Evolutionary conservation across 1,284 basidiomycete genomes (phyloP).

Genomic region (Sporisorium iseilematis-ciliati): DNA sequence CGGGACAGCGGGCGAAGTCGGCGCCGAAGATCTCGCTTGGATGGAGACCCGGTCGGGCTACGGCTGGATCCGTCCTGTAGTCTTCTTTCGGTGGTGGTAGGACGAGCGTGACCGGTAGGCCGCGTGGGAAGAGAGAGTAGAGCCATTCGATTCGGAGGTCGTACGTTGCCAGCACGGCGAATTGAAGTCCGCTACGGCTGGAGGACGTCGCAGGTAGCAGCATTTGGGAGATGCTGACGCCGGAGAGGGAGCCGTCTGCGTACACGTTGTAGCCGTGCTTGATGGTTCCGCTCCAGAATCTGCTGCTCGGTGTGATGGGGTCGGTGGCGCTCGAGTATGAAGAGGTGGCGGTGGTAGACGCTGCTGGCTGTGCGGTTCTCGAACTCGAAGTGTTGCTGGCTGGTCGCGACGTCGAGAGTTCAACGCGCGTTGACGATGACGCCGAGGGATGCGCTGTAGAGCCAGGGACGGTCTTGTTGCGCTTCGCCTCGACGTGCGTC

Average conservation of each 20-base stretch:
- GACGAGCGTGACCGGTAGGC: slow-evolving; percentile 56
- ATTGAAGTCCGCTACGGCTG: slow-evolving; percentile 36
- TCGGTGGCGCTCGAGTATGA: slow-evolving; percentile 18
- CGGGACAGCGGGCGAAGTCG: slow-evolving; percentile 23
- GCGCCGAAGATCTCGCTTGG: slow-evolving; percentile 33
- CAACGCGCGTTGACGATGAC: neutral
- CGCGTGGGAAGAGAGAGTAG: slow-evolving; percentile 49
- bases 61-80: slow-evolving; percentile 22
- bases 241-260: slow-evolving; percentile 16
- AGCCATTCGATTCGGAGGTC: slow-evolving; percentile 65
- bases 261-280: slow-evolving; percentile 61
- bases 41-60: slow-evolving; percentile 48
- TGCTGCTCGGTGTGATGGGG: slow-evolving; percentile 33
- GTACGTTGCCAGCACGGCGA: slow-evolving; percentile 61
- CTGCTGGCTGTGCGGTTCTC: neutral
- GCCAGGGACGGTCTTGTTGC: neutral
- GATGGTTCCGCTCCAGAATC: slow-evolving; percentile 63
- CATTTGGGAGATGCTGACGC: slow-evolving; percentile 42
- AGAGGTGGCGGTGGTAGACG: neutral
- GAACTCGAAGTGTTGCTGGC: neutral
- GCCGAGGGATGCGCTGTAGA: neutral
- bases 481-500: slow-evolving; percentile 12
- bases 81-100: slow-evolving; percentile 51
- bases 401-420: neutral
- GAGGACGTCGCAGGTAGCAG: slow-evolving; percentile 53